Base-by-base conservation (phyloP, 2,329 filamentous ascomycete species). In the Endoconidiophora laricicola region DNA sequence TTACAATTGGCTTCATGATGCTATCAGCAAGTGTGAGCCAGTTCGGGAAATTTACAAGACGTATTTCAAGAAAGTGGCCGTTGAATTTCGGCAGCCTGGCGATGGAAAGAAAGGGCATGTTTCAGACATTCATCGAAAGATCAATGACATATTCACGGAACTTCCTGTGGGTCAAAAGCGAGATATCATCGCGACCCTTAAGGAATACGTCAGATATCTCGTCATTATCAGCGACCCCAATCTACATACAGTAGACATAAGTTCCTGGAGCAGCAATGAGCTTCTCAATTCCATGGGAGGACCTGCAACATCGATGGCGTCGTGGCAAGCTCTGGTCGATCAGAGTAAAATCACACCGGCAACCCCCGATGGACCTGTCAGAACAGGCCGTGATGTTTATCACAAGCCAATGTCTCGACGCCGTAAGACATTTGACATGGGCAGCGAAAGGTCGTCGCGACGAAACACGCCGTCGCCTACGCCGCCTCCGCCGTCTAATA, bases 1-100 rank as follows among this genome's bases (percentile, higher is more conserved):
- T 43, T 85, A 86, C 64, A 76, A 72, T 47, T 88, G 83, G 67
- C 60, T 87, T 2, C 82, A 87, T 56, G 76, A 82, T 49, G 68
- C 85, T 7, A 36, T 47, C 20, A 43, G 52, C 36, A 49, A 50
- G 20, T 53, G 52, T 24, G 48, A 50, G 6, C 36, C 46, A 10
- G 36, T 53, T 9, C 38, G 39, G 16, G 24, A 38, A n/a, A 45
- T 53, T 16, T 53, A 50, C 45, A 33, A 41, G 10, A 44, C 46
- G 14, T 53, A 53, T 22, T 33, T 53, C 23, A 50, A 53, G 20
- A 45, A 36, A 5, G 44, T 53, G 1, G 42, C 47, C 3, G 38
- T 40, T 18, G 52, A 53, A 12, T 50, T 53, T 40, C 44, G 52
- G 10, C 41, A 49, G n/a, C 26, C 10, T 3, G 14, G 18, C 41